Evolutionary conservation across 306 rosid genomes (phyloP), one percentile per base, ranked within the genome.

Genomic region (Cercis canadensis): DNA sequence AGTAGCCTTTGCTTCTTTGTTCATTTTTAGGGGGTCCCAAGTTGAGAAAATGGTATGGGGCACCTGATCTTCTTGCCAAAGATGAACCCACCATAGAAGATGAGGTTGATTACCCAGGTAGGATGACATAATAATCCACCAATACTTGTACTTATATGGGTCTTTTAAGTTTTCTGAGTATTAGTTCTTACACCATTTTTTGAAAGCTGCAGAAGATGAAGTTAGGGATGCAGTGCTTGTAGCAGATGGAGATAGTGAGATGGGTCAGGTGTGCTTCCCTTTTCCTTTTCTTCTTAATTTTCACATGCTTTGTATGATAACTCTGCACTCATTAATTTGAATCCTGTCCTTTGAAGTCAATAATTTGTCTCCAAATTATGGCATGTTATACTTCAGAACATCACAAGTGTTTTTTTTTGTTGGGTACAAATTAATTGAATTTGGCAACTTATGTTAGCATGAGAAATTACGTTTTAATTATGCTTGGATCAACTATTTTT

Each of bases 41-140:
- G n/a, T n/a, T n/a, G n/a, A n/a, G n/a, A n/a, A n/a, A 81, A 76
- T 90, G 98, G 97, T 88, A 91, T 60, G 98, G 97, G 40, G 96
- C 98, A 53, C 98, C 98, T 62, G 97, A 87, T 40, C 78, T 87
- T 37, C 72, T 85, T 67, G 80, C 90, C n/a, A 84, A 86, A 77
- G 92, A 89, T 67, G 95, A 74, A 24, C 47, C 92, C 32, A 8
- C 41, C 16, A 58, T 62, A 47, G 85, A 86, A 64, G 84, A 85
- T 34, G 95, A 67, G 54, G 86, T 78, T 67, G 88, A 75, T 62
- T 80, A 53, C 58, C 45, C 74, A 0, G 96, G 97, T 90, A 84
- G 65, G 63, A 24, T 56, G 44, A 11, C 40, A 31, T 8, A 11
- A 8, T 62, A 61, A 65, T 72, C 21, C 13, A 18, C 6, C 19